A percentile compares a stretch with the other conserved stretches of the same genome.
Conservation (phyloP, 1,284 basidiomycete species). For the Melampsora larici-populina region DNA sequence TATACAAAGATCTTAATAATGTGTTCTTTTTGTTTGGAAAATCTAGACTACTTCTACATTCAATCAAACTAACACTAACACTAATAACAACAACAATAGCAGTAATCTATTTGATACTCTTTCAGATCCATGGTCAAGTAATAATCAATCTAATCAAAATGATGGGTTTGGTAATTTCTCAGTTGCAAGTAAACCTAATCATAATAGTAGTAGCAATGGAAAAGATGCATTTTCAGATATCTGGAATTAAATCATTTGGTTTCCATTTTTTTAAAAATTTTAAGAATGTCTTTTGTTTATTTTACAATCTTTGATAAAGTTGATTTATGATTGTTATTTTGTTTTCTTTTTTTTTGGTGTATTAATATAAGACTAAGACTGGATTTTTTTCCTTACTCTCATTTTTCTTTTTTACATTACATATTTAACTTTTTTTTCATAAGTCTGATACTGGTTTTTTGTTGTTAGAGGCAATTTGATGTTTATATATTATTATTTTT, state of each 20-base stretch:
- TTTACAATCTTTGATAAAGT: background rate
- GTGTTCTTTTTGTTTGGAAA: background rate
- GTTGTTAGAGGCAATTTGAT: too few species aligned
- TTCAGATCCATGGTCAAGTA: conserved; percentile 23
- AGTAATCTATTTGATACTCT: conserved; percentile 11
- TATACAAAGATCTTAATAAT: background rate
- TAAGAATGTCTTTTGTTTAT: background rate
- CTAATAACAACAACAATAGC: too few species aligned
- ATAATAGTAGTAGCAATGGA: background rate
- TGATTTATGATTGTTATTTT: too few species aligned
- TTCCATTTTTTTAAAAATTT: background rate
- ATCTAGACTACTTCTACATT: background rate
- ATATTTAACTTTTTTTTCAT: too few species aligned
- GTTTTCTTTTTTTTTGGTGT: too few species aligned
- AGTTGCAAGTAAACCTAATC: background rate
- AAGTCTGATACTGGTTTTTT: too few species aligned
- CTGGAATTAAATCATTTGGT: conserved; percentile 17
- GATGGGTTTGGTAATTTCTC: conserved; percentile 41
- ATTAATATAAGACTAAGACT: too few species aligned
- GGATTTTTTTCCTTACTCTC: too few species aligned
- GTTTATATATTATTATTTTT: too few species aligned
- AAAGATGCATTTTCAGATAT: conserved; percentile 44
- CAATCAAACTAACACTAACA: background rate
- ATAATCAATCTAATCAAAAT: conserved; percentile 1
- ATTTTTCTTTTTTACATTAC: too few species aligned